A percentile compares a stretch with the other conserved stretches of the same genome.
Conservation (phyloP, 1,284 basidiomycete genomes). For the Microbotryum scabiosae region DNA sequence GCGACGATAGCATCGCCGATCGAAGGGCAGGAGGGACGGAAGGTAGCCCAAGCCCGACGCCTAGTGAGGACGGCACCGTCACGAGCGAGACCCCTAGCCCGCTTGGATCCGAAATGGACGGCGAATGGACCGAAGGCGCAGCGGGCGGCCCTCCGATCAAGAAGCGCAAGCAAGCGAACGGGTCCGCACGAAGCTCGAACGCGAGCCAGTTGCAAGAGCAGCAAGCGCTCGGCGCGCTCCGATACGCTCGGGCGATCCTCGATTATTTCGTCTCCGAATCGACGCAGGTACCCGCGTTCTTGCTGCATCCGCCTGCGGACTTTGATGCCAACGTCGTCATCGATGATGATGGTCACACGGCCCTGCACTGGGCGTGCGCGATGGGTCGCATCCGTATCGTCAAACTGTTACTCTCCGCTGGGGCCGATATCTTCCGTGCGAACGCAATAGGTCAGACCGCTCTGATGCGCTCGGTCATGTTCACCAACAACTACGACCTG, state of each 20-base stretch:
- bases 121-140: constrained; percentile 23
- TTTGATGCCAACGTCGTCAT: constrained; percentile 96
- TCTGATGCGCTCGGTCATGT: constrained; percentile 98
- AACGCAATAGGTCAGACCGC: constrained; percentile 96
- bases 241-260: constrained; percentile 89
- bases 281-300: constrained; percentile 78
- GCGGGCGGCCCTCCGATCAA: constrained; percentile 20
- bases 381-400: constrained; percentile 98
- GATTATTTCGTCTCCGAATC: constrained; percentile 99
- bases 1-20: constrained; percentile 23
- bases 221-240: constrained; percentile 40
- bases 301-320: constrained; percentile 80
- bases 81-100: constrained; percentile 26
- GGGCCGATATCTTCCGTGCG: constrained; percentile 94
- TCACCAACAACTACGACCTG: constrained; percentile 98
- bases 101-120: constrained; percentile 14
- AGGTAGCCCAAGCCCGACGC: constrained; percentile 20
- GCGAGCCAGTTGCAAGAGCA: constrained; percentile 16
- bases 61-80: constrained; percentile 18
- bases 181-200: too few relatives aligned
- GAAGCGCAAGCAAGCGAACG: not conserved
- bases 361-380: constrained; percentile 97
- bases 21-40: constrained; percentile 15
- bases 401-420: constrained; percentile 85
- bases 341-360: constrained; percentile 96